These are phyloP conservation scores for Byssochlamys sp. DNA, from an alignment of 2,329 filamentous ascomycete genomes.

Conservation along the genomic window DNA sequence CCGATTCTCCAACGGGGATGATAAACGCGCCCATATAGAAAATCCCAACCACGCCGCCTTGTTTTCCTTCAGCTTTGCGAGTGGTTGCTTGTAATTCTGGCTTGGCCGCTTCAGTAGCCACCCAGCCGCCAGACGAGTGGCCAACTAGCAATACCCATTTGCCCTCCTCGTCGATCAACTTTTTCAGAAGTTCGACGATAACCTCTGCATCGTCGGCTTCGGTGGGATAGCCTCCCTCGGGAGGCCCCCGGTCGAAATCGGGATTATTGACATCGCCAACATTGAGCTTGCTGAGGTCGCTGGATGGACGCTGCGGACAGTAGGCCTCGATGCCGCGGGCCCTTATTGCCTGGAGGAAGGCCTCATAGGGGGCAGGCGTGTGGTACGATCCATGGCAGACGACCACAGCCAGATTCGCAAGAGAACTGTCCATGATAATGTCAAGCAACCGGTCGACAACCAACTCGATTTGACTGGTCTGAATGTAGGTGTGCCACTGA, in stretches of 20 bases:
- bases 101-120: conserved; percentile 22
- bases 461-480: no score
- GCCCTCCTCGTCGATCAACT: conserved; percentile 6
- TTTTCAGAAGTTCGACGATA: conserved; percentile 1
- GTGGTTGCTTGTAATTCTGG: conserved; percentile 17
- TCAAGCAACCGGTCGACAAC: no score
- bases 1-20: conserved; percentile 21
- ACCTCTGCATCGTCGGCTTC: conserved; percentile 6
- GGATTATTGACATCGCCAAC: conserved; percentile 45
- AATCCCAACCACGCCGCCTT: conserved; percentile 19
- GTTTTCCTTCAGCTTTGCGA: conserved; percentile 8
- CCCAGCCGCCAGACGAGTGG: conserved; percentile 27
- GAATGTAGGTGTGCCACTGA: no score
- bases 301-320: conserved; percentile 26
- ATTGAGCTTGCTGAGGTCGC: conserved; percentile 47
- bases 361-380: conserved; percentile 20
- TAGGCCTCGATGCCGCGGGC: conserved; percentile 19
- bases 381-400: conserved; percentile 17
- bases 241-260: conserved; percentile 14
- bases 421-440: no score
- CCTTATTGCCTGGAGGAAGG: conserved; percentile 15
- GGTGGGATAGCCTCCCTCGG: conserved; percentile 19
- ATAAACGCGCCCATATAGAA: conserved; percentile 22
- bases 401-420: conserved; percentile 4
- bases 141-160: conserved; percentile 22